A percentile compares a stretch with the other conserved stretches of the same genome.
Evolutionary conservation across 495 filamentous ascomycete genomes (phyloP).

Genomic region (Elaphomyces granulatus): DNA sequence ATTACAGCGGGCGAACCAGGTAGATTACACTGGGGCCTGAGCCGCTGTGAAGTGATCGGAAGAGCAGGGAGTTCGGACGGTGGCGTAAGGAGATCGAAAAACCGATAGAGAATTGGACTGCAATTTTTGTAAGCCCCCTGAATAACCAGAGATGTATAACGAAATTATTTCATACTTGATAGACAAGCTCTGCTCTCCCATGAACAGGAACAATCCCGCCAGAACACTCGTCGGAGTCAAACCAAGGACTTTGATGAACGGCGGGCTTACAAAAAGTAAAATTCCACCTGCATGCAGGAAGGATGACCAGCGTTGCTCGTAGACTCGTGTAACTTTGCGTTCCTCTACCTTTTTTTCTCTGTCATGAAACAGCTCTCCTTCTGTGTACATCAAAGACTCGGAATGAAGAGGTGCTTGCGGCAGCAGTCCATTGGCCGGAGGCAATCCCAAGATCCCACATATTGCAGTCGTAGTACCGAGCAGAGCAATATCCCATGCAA

Average conservation of each 20-base stretch:
- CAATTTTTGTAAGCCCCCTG: no score
- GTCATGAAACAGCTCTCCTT: conserved; percentile 30
- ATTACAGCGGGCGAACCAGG: no score
- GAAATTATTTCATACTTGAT: conserved; percentile 33
- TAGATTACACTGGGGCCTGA: no score
- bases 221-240: conserved; percentile 55
- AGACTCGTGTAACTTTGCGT: conserved; percentile 34
- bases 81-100: conserved; percentile 50
- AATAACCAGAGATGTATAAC: no score
- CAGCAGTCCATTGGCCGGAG: conserved; percentile 53
- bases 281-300: conserved; percentile 50
- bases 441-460: conserved; percentile 56
- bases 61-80: conserved; percentile 47
- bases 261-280: conserved; percentile 46
- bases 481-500: conserved; percentile 55
- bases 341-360: conserved; percentile 27
- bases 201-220: conserved; percentile 56
- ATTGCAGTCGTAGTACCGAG: conserved; percentile 54
- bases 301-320: conserved; percentile 57
- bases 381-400: conserved; percentile 46
- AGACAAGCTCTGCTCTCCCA: conserved; percentile 57
- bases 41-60: conserved; percentile 18
- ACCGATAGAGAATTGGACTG: conserved; percentile 47
- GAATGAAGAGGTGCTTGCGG: conserved; percentile 59
- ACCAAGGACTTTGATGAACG: conserved; percentile 54